Evolutionary conservation across 345 rosid genomes (phyloP), one percentile per base, ranked within the genome.

Genomic region (Moringa oleifera): DNA sequence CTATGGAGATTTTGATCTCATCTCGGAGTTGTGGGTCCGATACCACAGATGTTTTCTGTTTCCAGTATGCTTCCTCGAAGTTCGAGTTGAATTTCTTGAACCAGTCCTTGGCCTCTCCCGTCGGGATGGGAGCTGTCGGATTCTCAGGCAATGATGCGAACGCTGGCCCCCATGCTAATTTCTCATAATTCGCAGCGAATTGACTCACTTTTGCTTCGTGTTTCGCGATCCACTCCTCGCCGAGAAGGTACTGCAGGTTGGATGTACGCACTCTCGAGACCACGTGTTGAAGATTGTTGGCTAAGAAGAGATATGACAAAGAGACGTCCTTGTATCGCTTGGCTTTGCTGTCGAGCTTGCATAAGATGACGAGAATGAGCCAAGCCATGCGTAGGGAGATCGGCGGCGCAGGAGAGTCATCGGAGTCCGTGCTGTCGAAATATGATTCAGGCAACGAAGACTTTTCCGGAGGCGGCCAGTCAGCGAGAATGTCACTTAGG

Each of bases 221-320:
- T 61, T 66, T 78, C 0, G 25, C 33, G 53, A 85, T 56, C 95
- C 97, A 87, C 0, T 79, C 88, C 17, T 80, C 83, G 8, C 97
- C 97, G 33, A 83, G 83, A 18, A 87, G 55, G 18, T 58, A 58
- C 57, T 46, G 63, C 1, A 85, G 75, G 59, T 79, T 75, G 25
- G 97, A 81, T 18, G 84, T 66, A 10, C 79, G 79, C 62, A 72
- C 90, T 36, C 46, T 72, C 1, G 77, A 63, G 23, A 75, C 65
- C 12, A 85, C 77, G 73, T 83, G 79, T 20, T 82, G 91, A 53
- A 85, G 75, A 69, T 82, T 90, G 80, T 85, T 90, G 13, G 90
- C 85, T 21, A 90, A 64, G 83, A 83, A 90, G 66, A 90, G 82
- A 64, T 85, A 85, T 15, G 80, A 73, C 22, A 72, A 11, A 1